Base-by-base conservation (phyloP, 305 asterid genomes). In the Fraxinus albicans region DNA sequence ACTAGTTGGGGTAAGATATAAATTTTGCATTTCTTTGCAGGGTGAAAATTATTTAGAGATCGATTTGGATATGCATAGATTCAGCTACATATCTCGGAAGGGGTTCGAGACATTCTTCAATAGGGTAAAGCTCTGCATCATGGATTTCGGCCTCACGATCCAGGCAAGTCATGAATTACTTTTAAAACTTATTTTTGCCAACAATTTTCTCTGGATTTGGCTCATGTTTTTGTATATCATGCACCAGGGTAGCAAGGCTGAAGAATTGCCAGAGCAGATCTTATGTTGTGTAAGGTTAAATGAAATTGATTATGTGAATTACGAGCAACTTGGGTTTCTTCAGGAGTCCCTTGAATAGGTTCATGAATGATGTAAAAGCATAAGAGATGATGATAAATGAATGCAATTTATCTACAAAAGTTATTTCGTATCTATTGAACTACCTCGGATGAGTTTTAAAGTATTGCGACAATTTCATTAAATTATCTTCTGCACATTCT, bases 31-130 rank as follows among this genome's bases (percentile, higher is more conserved):
- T 83, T 53, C 40, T 35, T 27, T 50, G 29, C 79, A 90, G 93
- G 93, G 92, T 19, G 83, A 88, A 4, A 89, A 88, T 79, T 90
- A 90, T 89, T 86, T 90, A 19, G 93, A 90, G 83, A 47, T 90
- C 12, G 92, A 90, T 83, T 87, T 90, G 29, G 92, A 90, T 83
- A 90, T 90, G 77, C 92, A 90, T 82, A 89, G 87, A 36, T 90
- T 90, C 85, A 89, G 93, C 89, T 90, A 82, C 88, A 90, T 90
- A 77, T 90, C 93, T 8, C 88, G 93, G 40, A 90, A 89, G 84
- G 93, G 93, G 73, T 88, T 90, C 7, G 93, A 90, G 73, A 89
- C 93, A 4, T 90, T 90, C 87, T 80, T 80, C 17, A 86, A 86
- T 73, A 90, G 93, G 6, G 83, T 90, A 60, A 87, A 86, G 83